These are phyloP conservation scores for Penicillium verrucosum DNA, from an alignment of 2,329 filamentous ascomycete species.

Conservation along the genomic window DNA sequence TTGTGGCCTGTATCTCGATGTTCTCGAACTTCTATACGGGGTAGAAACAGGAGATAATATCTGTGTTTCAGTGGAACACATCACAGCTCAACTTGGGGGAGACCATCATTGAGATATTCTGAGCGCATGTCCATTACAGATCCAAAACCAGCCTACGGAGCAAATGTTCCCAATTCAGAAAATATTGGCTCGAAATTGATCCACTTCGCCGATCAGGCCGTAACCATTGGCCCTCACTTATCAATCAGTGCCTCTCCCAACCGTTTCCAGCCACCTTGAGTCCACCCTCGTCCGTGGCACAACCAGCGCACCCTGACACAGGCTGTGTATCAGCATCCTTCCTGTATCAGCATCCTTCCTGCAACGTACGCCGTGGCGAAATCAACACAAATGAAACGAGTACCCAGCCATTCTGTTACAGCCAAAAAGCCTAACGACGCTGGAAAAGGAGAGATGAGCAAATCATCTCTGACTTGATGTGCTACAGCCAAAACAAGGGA, in stretches of 20 bases:
- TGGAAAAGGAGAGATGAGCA: background rate
- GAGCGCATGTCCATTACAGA: background rate
- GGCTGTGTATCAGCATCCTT: conserved; percentile 8
- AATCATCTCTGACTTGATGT: background rate
- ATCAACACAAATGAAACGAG: background rate
- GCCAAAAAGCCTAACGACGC: background rate
- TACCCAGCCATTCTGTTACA: background rate
- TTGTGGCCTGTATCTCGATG: background rate
- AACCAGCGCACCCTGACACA: conserved; percentile 7
- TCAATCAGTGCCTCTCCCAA: background rate
- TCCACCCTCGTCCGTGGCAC: conserved; percentile 1
- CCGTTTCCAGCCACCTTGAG: conserved; percentile 1
- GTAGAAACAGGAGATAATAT: too few species aligned
- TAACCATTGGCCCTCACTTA: background rate
- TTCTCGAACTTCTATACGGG: background rate
- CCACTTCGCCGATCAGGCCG: conserved; percentile 2
- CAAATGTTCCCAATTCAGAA: background rate
- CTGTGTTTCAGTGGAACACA: background rate
- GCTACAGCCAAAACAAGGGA: background rate
- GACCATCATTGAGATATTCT: background rate
- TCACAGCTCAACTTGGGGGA: background rate
- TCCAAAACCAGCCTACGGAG: background rate
- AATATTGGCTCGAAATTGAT: background rate
- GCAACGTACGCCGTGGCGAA: conserved; percentile 5
- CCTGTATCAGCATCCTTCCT: conserved; percentile 8